phyloP scores from a whole-genome alignment of 768 basidiomycete genomes.

The Holtermannia corniformis region DNA sequence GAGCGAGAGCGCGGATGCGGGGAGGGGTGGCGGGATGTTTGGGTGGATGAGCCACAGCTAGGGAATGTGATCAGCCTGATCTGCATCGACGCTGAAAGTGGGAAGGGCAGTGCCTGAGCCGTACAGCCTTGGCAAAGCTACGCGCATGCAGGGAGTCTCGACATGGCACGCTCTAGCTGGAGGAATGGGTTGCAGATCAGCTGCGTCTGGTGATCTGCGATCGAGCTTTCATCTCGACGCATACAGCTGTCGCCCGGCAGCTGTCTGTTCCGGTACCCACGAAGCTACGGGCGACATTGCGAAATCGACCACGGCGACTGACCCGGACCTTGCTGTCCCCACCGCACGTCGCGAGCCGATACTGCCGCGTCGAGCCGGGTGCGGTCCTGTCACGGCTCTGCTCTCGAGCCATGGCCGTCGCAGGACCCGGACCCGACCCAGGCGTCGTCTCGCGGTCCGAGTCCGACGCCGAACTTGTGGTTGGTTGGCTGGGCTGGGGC shows the following conservation, averaged over 20 bases:
- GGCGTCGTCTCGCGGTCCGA: conserved; percentile 12
- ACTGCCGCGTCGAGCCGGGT: conserved; percentile 48
- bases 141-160: too few relatives aligned
- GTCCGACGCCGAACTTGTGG: conserved; percentile 11
- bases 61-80: neutral
- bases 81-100: neutral
- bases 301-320: conserved; percentile 47
- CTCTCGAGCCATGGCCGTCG: neutral
- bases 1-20: conserved; percentile 45
- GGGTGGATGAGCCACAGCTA: conserved; percentile 94
- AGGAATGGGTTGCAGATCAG: neutral
- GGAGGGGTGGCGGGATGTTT: conserved; percentile 53
- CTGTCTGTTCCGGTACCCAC: too few relatives aligned
- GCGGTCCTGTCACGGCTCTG: neutral
- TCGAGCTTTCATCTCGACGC: too few relatives aligned
- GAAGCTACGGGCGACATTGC: too few relatives aligned
- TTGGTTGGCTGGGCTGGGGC: conserved; percentile 11
- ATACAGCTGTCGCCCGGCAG: too few relatives aligned
- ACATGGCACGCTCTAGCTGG: too few relatives aligned
- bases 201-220: too few relatives aligned
- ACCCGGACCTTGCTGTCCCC: conserved; percentile 96
- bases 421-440: neutral
- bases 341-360: conserved; percentile 85
- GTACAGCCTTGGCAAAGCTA: too few relatives aligned
- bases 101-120: too few relatives aligned